Conservation (phyloP, 768 basidiomycete genomes). For the Suillus placidus region DNA sequence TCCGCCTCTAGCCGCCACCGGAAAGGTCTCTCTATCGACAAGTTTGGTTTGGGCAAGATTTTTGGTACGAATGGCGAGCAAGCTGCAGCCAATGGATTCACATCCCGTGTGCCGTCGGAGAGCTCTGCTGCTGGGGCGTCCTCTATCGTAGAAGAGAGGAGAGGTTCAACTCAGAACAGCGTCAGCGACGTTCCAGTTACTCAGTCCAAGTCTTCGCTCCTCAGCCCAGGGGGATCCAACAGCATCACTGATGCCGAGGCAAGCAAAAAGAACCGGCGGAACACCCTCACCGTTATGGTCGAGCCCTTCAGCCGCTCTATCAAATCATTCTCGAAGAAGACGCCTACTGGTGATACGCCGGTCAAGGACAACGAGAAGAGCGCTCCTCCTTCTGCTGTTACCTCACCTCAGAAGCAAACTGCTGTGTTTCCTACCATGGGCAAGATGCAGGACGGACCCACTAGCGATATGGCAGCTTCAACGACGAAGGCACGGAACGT, state of each 20-base stretch:
- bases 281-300: constrained; percentile 87
- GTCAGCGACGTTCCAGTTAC: constrained; percentile 32
- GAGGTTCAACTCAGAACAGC: constrained; percentile 9
- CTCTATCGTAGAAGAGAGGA: constrained; percentile 24
- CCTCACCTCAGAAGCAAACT: constrained; percentile 31
- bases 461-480: constrained; percentile 60
- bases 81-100: constrained; percentile 32
- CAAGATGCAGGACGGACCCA: constrained; percentile 25
- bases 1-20: constrained; percentile 55
- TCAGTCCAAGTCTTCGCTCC: constrained; percentile 31
- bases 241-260: constrained; percentile 25
- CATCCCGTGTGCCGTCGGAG: constrained; percentile 48
- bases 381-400: constrained; percentile 31
- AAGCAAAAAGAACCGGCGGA: constrained; percentile 68
- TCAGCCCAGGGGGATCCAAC: constrained; percentile 38
- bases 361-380: constrained; percentile 49
- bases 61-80: constrained; percentile 52
- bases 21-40: constrained; percentile 77
- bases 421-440: constrained; percentile 29
- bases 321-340: constrained; percentile 40
- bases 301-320: constrained; percentile 65
- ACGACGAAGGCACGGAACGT: constrained; percentile 92
- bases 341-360: constrained; percentile 36
- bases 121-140: constrained; percentile 32
- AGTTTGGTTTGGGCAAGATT: constrained; percentile 77